Base-by-base conservation (phyloP, 768 basidiomycete genomes). In the Stropharia rugosoannulata region DNA sequence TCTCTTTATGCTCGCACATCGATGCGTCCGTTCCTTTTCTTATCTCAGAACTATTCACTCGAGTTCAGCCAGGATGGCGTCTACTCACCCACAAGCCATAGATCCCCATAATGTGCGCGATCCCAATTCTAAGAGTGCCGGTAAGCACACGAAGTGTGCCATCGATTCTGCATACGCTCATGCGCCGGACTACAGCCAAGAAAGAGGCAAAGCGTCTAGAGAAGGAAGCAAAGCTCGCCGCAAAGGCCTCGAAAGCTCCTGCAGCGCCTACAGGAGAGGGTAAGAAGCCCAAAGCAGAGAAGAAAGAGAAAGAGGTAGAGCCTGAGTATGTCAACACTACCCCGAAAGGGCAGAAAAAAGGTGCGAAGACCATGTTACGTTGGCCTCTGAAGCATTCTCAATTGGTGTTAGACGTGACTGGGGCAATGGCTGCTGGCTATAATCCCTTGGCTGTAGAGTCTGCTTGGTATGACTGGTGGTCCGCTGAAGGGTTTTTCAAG, bases 381-480 rank as follows among this genome's bases (percentile, higher is more conserved):
- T 29, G 5, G 13, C 11, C 16, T 43, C 47, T 29, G 50, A 35
- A 59, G 12, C 49, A 55, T 40, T 56, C 43, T 22, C 18, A 29
- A 56, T 2, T 16, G 22, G 15, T 54, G 5, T 13, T 27, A 96
- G 96, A 98, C 73, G 76, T 97, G 54, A 81, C 90, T 1, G 78
- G 85, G 57, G 87, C 93, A 3, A 96, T 99, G 90, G 82, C 90
- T 1, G 78, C 82, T n/a, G 92, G 90, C 3, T 99, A 98, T 74
- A 95, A 98, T 69, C 96, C 97, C 7, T 87, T 91, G 60, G 90
- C 91, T 35, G 90, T 98, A 56, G 96, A 98, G 68, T 80, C 95
- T 0, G 87, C 93, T 2, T 98, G 97, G 93, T 98, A 98, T 64
- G 93, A 96, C 64, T 98, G 97, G 97, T 98, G 96, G 96, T 78